phyloP scores from a whole-genome alignment of 441 rosid genomes.

The Syzygium malaccense region DNA sequence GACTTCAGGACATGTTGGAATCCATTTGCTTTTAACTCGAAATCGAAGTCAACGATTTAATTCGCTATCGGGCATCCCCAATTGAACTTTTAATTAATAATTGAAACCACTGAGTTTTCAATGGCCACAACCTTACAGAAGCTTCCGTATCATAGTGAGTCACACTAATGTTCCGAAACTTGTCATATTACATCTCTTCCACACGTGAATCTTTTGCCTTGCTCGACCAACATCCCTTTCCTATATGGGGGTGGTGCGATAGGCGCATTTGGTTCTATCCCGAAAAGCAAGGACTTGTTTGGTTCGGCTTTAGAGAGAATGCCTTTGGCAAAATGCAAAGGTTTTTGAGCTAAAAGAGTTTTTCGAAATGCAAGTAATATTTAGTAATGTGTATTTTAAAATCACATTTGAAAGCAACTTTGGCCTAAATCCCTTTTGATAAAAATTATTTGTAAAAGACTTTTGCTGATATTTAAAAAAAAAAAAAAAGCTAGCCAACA shows the following conservation, averaged over 20 bases:
- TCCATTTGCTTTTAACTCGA: background rate
- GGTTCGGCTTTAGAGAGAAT: no score
- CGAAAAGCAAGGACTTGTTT: no score
- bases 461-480: no score
- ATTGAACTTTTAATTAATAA: background rate
- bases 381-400: no score
- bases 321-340: no score
- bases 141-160: background rate
- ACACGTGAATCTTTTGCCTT: background rate
- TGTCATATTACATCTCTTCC: background rate
- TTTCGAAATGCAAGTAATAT: no score
- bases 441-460: no score
- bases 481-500: no score
- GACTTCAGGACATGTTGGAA: background rate
- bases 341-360: no score
- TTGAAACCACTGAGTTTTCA: background rate
- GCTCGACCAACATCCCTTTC: background rate
- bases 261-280: background rate
- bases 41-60: background rate
- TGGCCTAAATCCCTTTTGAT: no score
- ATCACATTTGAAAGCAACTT: no score
- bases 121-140: background rate
- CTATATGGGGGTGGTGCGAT: accelerated
- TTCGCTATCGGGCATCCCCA: accelerated
- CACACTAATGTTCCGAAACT: accelerated